These are phyloP conservation scores for Globisporangium nunn DNA, from an alignment of 352 stramenopile genomes.

Conservation along the genomic window DNA sequence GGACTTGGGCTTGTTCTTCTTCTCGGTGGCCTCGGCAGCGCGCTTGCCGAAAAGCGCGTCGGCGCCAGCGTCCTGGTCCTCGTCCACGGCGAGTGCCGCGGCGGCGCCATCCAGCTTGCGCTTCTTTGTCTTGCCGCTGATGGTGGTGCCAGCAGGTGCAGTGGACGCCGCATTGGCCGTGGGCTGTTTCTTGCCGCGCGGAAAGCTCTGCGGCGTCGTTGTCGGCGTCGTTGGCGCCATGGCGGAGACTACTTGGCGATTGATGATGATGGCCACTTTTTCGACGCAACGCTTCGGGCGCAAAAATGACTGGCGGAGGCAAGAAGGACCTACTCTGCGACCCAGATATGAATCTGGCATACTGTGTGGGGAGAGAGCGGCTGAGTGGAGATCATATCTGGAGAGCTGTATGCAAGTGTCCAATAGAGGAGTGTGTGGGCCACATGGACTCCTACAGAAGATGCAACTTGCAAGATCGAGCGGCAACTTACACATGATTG, in stretches of 20 bases:
- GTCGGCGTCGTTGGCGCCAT: conserved; percentile 17
- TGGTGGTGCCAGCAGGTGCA: conserved; percentile 1
- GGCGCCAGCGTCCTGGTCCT: conserved; percentile 23
- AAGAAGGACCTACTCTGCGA: not conserved
- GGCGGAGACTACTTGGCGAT: not conserved
- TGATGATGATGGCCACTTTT: not conserved
- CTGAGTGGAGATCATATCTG: not conserved
- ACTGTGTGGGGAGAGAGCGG: not conserved
- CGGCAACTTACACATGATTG: too few relatives aligned
- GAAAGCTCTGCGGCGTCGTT: conserved; percentile 49
- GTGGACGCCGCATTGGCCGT: not conserved
- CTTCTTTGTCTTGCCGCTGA: conserved; percentile 29
- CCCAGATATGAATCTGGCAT: conserved; percentile 5
- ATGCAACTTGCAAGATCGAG: too few relatives aligned
- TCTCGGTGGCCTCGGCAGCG: conserved; percentile 23
- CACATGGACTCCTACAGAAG: too few relatives aligned
- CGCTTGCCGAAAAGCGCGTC: conserved; percentile 79
- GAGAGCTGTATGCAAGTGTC: not conserved
- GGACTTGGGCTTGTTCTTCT: conserved; percentile 14
- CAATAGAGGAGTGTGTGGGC: not conserved
- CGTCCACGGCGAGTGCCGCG: conserved; percentile 17
- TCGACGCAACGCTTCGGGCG: not conserved
- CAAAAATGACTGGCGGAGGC: conserved; percentile 14
- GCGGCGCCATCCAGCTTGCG: conserved; percentile 29
- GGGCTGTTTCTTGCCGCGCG: conserved; percentile 52